These are phyloP conservation scores for Magnolia sinica DNA, from an alignment of 164 flowering plant genomes.

Conservation along the genomic window DNA sequence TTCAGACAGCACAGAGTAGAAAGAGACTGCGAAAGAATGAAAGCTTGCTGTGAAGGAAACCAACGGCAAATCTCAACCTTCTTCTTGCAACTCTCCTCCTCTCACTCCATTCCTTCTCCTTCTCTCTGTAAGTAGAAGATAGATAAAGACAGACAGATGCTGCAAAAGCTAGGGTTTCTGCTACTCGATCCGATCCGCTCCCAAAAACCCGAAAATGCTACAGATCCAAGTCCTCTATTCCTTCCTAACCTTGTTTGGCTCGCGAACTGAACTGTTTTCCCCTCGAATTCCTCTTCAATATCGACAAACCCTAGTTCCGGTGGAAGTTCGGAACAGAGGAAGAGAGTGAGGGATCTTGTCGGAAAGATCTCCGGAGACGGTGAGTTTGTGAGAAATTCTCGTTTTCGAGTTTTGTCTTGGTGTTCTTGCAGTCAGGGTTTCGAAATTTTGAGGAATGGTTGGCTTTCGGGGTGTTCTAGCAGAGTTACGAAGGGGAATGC, in stretches of 20 bases:
- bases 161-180: conserved; percentile 18
- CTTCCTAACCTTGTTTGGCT: not conserved
- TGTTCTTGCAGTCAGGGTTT: not conserved
- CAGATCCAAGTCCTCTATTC: conserved; percentile 30
- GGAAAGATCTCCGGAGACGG: conserved; percentile 3
- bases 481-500: conserved; percentile 10
- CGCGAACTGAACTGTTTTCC: not conserved
- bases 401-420: conserved; percentile 8
- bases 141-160: conserved; percentile 15
- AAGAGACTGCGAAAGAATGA: conserved; percentile 15
- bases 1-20: not conserved
- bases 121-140: conserved; percentile 2
- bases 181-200: conserved; percentile 9
- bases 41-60: conserved; percentile 42
- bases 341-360: conserved; percentile 2
- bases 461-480: not conserved
- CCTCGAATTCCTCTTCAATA: not conserved
- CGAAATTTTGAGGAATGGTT: not conserved
- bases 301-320: not conserved
- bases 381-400: not conserved
- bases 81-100: not conserved
- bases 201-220: conserved; percentile 7
- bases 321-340: not conserved
- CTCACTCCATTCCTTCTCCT: not conserved
- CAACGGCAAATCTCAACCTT: conserved; percentile 24